Percentiles rank a stretch among this genome's conserved stretches.
These are phyloP conservation scores for Tolypocladium capitatum DNA, from an alignment of 2,329 filamentous ascomycete genomes.

Conservation along the genomic window DNA sequence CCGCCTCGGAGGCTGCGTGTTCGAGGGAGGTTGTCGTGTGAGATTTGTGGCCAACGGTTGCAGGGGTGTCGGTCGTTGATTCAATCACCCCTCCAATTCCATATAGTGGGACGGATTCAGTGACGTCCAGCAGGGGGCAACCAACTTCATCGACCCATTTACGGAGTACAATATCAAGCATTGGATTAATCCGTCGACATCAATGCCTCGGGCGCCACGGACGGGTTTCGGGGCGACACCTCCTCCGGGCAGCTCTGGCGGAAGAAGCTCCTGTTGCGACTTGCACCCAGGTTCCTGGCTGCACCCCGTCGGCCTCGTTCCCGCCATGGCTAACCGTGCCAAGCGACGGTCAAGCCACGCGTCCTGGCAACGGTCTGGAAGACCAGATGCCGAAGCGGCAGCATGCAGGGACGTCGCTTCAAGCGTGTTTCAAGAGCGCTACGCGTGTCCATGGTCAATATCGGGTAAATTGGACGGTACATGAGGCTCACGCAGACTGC, in stretches of 20 bases:
- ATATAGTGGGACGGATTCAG: no score
- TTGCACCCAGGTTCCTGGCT: neutral
- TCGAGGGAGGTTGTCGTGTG: neutral
- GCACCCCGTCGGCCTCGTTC: neutral
- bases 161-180: neutral
- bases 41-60: neutral
- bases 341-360: neutral
- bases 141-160: no score
- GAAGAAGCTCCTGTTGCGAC: conserved; percentile 17
- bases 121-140: no score
- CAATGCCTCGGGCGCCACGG: conserved; percentile 11
- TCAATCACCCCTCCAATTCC: no score
- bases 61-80: neutral
- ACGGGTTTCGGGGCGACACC: conserved; percentile 7
- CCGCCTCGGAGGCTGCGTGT: neutral
- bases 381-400: neutral
- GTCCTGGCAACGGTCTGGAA: neutral
- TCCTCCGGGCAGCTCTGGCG: conserved; percentile 20
- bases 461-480: neutral
- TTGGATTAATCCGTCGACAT: conserved; percentile 8
- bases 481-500: neutral
- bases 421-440: neutral
- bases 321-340: neutral
- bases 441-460: neutral
- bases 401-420: neutral